Conservation (phyloP, 2,329 filamentous ascomycete species). For the Ilyonectria sp. region DNA sequence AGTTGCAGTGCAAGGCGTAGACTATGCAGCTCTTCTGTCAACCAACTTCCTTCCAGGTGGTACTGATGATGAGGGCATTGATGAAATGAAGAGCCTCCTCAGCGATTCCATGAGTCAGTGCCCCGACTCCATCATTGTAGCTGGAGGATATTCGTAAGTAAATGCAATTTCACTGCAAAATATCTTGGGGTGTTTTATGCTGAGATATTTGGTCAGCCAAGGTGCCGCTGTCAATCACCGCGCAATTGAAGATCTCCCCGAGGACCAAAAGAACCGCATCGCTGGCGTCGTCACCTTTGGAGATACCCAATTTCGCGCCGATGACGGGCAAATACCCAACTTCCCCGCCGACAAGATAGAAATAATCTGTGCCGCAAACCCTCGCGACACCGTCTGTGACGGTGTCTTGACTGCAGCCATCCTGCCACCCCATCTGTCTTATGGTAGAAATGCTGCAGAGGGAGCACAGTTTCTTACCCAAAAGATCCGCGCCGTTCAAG, state of each 20-base stretch:
- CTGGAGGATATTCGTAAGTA: constrained; percentile 12
- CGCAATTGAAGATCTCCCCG: constrained; percentile 9
- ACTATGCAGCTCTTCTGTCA: constrained; percentile 5
- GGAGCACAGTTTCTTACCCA: constrained; percentile 2
- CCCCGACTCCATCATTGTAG: constrained; percentile 8
- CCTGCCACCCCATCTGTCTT: constrained; percentile 13
- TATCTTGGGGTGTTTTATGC: background rate
- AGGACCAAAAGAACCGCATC: constrained; percentile 15
- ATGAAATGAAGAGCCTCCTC: constrained; percentile 6
- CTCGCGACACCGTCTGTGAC: constrained; percentile 13
- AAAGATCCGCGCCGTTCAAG: background rate
- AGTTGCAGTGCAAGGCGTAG: constrained; percentile 11
- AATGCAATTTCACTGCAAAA: background rate
- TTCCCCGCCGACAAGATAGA: constrained; percentile 10
- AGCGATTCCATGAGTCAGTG: constrained; percentile 5
- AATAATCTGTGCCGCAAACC: constrained; percentile 18
- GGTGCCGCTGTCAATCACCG: constrained; percentile 12
- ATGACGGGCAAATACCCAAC: constrained; percentile 15
- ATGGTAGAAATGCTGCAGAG: constrained; percentile 9
- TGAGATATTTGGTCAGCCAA: constrained; percentile 1
- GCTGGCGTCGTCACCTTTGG: constrained; percentile 15
- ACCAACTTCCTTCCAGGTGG: constrained; percentile 12
- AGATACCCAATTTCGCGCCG: constrained; percentile 9
- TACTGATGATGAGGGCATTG: background rate
- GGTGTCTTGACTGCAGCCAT: constrained; percentile 8